Base-by-base conservation (phyloP, 2,329 filamentous ascomycete genomes). In the Diplodia scrobiculata region DNA sequence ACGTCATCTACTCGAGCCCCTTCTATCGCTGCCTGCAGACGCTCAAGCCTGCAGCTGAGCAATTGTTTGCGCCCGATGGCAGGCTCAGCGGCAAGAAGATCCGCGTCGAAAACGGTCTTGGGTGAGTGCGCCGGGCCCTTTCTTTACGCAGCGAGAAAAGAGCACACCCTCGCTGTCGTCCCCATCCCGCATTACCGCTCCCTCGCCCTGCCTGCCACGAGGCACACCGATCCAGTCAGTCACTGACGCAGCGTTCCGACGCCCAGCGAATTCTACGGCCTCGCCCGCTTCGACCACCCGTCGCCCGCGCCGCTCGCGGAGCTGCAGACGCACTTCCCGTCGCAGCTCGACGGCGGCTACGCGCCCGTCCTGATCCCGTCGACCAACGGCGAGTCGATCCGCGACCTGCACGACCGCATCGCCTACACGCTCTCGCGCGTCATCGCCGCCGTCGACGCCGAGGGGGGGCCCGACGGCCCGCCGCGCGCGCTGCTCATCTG, bases 211-310 rank as follows among this genome's bases (percentile, higher is more conserved):
- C 2, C 25, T 25, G 3, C 25, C 25, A 25, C 25, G 3, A 25
- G 3, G 25, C 5, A 25, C 2, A 25, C 19, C 7, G 27, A 7
- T 25, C 25, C 25, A 25, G 25, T 5, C 48, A 3, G 25, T 17
- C 21, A 21, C 50, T 53, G 25, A 53, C 50, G 41, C 10, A 3
- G 2, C 25, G 14, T 51, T 17, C 7, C 5, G 13, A 17, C 13
- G 11, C 2, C 88, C 47, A 89, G 91, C 68, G 95, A 99, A 81
- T 98, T 95, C 89, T 98, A 95, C 76, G 95, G 95, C 29, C 84
- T 87, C 55, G 92, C 93, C 17, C 87, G 87, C 67, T 97, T 97
- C 77, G 84, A 90, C 65, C 95, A 98, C 73, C 95, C 95, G 0
- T 83, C 84, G 17, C 92, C 94, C 2, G 91, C 92, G 2, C 78